These are phyloP conservation scores for Dioscorea zingiberensis DNA, from an alignment of 106 monocot species.

Conservation along the genomic window DNA sequence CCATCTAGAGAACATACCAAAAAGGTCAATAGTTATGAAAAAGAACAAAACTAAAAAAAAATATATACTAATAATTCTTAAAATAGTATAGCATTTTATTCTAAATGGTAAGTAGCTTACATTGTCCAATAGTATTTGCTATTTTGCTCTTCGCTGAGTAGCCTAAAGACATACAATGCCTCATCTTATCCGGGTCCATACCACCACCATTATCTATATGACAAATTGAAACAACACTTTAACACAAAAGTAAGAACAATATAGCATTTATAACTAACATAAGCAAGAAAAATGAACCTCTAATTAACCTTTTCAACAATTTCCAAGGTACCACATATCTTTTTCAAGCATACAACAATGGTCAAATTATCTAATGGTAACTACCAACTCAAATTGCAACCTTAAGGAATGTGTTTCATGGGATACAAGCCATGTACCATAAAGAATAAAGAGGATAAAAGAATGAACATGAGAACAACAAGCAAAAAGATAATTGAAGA, in stretches of 20 bases:
- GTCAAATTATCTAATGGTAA: too few species aligned
- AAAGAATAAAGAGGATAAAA: too few species aligned
- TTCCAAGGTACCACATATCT: too few species aligned
- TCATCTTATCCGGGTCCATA: slow-evolving; percentile 84
- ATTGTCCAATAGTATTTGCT: slow-evolving; percentile 88
- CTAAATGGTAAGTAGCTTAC: slow-evolving; percentile 25
- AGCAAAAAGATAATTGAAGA: too few species aligned
- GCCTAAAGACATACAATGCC: slow-evolving; percentile 91
- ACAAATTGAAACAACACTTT: slow-evolving; percentile 3
- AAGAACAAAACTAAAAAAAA: not conserved
- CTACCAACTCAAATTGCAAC: too few species aligned
- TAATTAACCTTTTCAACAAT: too few species aligned
- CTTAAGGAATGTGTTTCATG: too few species aligned
- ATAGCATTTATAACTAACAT: not conserved
- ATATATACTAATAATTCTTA: not conserved
- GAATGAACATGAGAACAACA: too few species aligned
- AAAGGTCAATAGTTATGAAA: not conserved
- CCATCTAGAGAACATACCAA: slow-evolving; percentile 42
- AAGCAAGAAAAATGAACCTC: too few species aligned
- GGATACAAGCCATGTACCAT: too few species aligned
- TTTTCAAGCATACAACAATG: too few species aligned
- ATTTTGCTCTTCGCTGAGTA: slow-evolving; percentile 84
- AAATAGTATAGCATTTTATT: too few species aligned
- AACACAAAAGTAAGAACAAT: not conserved
- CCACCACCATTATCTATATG: slow-evolving; percentile 88